phyloP scores from a whole-genome alignment of 108 stramenopile species.

The Cyclostephanos tholiformis region DNA sequence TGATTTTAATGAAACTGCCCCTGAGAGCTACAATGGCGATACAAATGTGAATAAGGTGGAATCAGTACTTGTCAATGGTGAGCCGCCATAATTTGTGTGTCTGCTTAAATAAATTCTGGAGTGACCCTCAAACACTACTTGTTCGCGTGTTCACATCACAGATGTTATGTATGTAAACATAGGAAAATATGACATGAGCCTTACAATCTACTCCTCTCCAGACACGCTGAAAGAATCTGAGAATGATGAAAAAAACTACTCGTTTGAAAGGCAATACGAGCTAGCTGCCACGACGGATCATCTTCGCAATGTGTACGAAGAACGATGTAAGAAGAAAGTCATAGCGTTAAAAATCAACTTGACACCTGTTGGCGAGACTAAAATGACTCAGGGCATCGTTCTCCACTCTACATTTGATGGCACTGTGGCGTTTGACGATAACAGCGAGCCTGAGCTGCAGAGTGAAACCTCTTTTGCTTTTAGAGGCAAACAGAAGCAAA shows the following conservation, averaged over 20 bases:
- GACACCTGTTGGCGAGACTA: background rate
- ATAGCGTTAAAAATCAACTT: background rate
- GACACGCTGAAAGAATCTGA: background rate
- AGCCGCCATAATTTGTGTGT: no score
- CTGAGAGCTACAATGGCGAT: no score
- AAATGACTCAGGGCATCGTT: background rate
- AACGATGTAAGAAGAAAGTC: background rate
- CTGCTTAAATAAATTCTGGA: no score
- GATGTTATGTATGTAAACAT: background rate
- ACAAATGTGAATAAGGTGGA: no score
- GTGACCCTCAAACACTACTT: no score
- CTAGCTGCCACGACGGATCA: background rate
- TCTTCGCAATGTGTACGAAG: constrained; percentile 7
- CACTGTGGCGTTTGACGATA: constrained; percentile 7
- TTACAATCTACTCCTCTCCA: constrained; percentile 12
- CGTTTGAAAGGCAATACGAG: constrained; percentile 1
- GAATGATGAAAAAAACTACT: background rate
- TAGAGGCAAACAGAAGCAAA: background rate
- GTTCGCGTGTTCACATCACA: background rate
- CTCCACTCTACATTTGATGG: constrained; percentile 10
- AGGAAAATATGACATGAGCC: constrained; percentile 7
- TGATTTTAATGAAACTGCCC: no score
- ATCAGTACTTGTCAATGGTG: no score
- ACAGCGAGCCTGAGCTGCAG: background rate
- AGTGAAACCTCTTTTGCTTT: constrained; percentile 8